Percentiles rank a stretch among this genome's conserved stretches.
Evolutionary conservation across 805 yeast genomes (phyloP).

Genomic region (Wickerhamomyces strasburgensis): DNA sequence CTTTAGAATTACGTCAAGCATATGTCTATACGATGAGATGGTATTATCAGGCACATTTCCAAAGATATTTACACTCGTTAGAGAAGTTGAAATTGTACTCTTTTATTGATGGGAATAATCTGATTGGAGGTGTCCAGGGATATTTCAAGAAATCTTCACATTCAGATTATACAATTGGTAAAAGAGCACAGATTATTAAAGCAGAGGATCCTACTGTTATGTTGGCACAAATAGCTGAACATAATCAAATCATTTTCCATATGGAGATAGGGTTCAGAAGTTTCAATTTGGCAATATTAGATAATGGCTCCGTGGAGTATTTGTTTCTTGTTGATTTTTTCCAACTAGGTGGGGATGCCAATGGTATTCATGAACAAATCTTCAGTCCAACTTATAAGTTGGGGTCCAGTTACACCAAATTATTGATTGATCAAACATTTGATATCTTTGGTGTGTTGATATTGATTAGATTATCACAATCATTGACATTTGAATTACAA

Average conservation of each 20-base stretch:
- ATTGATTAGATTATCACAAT: conserved; percentile 66
- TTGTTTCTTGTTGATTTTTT: conserved; percentile 70
- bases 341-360: conserved; percentile 38
- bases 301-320: conserved; percentile 74
- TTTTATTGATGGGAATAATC: conserved; percentile 46
- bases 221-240: conserved; percentile 82
- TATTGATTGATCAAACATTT: conserved; percentile 34
- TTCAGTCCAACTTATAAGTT: conserved; percentile 49
- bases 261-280: conserved; percentile 71
- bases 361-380: conserved; percentile 42
- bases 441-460: conserved; percentile 79
- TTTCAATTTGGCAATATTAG: conserved; percentile 66
- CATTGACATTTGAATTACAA: conserved; percentile 59
- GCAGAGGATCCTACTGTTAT: conserved; percentile 59
- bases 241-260: conserved; percentile 59
- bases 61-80: conserved; percentile 67
- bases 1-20: conserved; percentile 70
- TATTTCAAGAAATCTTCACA: conserved; percentile 12
- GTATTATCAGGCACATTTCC: conserved; percentile 81
- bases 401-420: conserved; percentile 46
- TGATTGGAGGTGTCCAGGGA: conserved; percentile 41
- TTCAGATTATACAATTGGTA: conserved; percentile 30
- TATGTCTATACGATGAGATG: conserved; percentile 87
- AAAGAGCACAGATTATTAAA: conserved; percentile 53
- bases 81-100: conserved; percentile 53